Evolutionary conservation across 2,329 filamentous ascomycete genomes (phyloP), one percentile per base, ranked within the genome.

Genomic region (Aspergillus arachidicola): DNA sequence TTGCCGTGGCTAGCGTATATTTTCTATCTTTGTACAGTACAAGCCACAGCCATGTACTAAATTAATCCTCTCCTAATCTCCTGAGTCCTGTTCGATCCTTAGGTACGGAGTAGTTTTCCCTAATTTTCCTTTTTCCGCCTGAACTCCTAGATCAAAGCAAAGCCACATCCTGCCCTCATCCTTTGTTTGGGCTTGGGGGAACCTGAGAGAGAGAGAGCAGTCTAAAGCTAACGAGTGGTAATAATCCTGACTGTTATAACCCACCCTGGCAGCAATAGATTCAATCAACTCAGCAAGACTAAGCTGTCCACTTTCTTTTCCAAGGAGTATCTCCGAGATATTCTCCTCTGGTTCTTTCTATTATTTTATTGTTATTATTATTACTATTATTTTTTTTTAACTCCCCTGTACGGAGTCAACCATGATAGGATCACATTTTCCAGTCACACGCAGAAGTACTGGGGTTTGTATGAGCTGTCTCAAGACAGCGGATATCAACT

Each of bases 401-500:
- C 21, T 26, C 36, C 36, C 36, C 12, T 23, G 10, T 26, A 23
- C 26, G 26, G 26, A 28, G 26, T 28, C 26, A 50, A 41, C 57
- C 50, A 38, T 36, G 30, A 28, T 19, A 16, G 21, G 32, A 63
- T 60, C 61, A 63, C 61, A 62, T 57, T 60, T 54, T 43, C 51
- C 26, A 53, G 61, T 63, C 61, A 63, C 61, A 63, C 58, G 57
- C 53, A 60, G 43, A 53, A 6, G 12, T 43, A 34, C 36, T 57
- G 48, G 43, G 36, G 14, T 43, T 58, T 54, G 60, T 21, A 50
- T 43, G 48, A 23, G 14, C 46, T 58, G 32, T 61, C 55, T 58
- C 26, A 45, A 26, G 30, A 14, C 9, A 12, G 23, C 59, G 23
- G 11, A 55, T 53, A 43, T 55, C 46, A 55, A 46, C 38, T 54